Percentiles rank a stretch among this genome's conserved stretches.
These are phyloP conservation scores for Euphorbia celastroides DNA, from an alignment of 441 rosid species.

Conservation along the genomic window DNA sequence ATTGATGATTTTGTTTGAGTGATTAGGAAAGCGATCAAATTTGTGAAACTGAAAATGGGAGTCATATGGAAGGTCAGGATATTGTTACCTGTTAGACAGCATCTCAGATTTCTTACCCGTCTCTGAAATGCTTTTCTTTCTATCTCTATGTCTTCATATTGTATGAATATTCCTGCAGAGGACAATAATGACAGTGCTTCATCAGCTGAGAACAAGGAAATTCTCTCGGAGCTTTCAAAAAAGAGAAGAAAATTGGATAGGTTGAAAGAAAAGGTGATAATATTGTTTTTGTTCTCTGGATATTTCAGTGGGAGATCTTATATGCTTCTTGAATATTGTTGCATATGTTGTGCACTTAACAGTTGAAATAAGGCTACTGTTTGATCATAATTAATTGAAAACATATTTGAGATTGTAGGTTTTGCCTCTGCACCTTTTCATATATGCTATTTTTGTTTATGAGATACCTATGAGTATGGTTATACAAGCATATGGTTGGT, in stretches of 20 bases:
- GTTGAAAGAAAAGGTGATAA: slow-evolving; percentile 54
- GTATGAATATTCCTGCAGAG: slow-evolving; percentile 30
- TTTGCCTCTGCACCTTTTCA: background rate
- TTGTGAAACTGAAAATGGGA: slow-evolving; percentile 23
- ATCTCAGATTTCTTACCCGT: background rate
- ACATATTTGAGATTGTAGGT: background rate
- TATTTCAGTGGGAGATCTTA: background rate
- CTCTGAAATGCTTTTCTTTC: background rate
- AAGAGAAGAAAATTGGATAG: slow-evolving; percentile 46
- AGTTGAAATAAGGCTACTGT: background rate
- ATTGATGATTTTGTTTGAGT: slow-evolving; percentile 21
- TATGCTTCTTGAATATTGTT: background rate
- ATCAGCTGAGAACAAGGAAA: slow-evolving; percentile 38
- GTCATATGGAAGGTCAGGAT: slow-evolving; percentile 39
- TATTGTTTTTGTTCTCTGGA: background rate
- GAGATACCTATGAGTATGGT: background rate
- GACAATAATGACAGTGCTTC: slow-evolving; percentile 24
- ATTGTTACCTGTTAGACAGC: background rate
- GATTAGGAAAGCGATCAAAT: slow-evolving; percentile 36
- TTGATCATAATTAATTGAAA: background rate
- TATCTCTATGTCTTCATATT: slow-evolving; percentile 9
- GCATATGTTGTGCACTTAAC: background rate
- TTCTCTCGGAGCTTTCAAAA: slow-evolving; percentile 39
- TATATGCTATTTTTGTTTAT: background rate
- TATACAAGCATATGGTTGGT: background rate